Evolutionary conservation across 2,329 filamentous ascomycete genomes (phyloP), one percentile per base, ranked within the genome.

Genomic region (Cladosporium cucumerinum): DNA sequence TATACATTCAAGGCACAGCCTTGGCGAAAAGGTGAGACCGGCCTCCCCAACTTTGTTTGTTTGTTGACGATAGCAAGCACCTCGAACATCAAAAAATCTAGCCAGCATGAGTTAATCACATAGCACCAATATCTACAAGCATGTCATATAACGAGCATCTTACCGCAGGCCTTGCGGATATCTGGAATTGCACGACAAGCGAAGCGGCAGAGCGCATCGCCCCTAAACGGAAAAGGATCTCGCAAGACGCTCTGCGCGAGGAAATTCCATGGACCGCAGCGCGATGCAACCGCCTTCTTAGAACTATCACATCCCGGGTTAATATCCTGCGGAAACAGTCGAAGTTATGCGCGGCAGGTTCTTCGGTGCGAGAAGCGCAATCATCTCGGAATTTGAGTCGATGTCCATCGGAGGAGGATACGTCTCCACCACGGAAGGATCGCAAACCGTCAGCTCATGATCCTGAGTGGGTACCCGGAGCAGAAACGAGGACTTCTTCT

Each of bases 221-320:
- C 14, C 14, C 52, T 5, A 67, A 67, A 34, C 66, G 66, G n/a
- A 67, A 65, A 54, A 62, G 64, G 11, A 34, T n/a, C 39, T 48
- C n/a, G 32, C 52, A 64, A 25, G 49, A 55, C 10, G 21, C 43
- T 12, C 30, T 14, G 25, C 60, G 60, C 12, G 55, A 43, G 26
- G 66, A 67, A 23, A 63, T 76, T 25, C 74, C 77, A 55, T 81
- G 78, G 78, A 81, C 77, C 8, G 77, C 78, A 18, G 73, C 77
- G 54, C 76, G 78, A 48, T 81, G 79, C 69, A 79, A 79, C 65
- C 75, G 79, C 59, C 71, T 81, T 5, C 73, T 81, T 0, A 74
- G 79, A 49, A 78, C 78, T 16, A 74, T 81, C 14, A 76, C 77
- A 18, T 78, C 77, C 16, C 76, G 78, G 66, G 74, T 81, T 55